A percentile compares a stretch with the other conserved stretches of the same genome.
phyloP scores from a whole-genome alignment of 2,329 filamentous ascomycete genomes.

The Colletotrichum nymphaeae region DNA sequence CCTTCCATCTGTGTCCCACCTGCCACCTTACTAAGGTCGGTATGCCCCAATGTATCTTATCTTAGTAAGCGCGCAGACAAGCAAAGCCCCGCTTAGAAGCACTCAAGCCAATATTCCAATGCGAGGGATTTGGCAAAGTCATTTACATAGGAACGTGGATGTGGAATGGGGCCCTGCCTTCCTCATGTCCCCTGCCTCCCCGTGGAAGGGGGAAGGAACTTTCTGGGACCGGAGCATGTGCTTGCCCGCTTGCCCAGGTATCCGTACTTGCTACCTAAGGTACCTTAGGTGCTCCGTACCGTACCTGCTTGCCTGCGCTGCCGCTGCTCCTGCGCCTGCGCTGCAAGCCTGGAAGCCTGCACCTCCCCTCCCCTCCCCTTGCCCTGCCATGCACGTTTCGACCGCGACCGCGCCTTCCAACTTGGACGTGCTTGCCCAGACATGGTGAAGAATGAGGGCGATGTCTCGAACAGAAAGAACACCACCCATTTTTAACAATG shows the following conservation, averaged over 20 bases:
- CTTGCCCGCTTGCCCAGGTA: neutral
- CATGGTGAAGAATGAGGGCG: conserved; percentile 18
- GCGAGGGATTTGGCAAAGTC: conserved; percentile 7
- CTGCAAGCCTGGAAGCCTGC: neutral
- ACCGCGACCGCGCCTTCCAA: neutral
- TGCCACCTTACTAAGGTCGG: neutral
- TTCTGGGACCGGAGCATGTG: conserved; percentile 17
- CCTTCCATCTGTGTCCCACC: neutral
- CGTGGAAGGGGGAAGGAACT: conserved; percentile 15
- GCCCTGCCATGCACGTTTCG: conserved; percentile 17
- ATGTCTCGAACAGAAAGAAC: neutral
- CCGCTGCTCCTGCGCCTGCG: neutral
- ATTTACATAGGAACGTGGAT: neutral
- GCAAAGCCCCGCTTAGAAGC: conserved; percentile 1
- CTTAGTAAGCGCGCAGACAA: conserved; percentile 14
- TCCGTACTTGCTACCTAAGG: neutral
- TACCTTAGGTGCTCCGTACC: neutral
- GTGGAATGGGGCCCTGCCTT: neutral
- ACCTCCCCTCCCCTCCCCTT: neutral
- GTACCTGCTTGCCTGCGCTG: neutral
- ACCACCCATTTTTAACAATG: neutral
- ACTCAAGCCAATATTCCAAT: neutral
- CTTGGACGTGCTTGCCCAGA: neutral
- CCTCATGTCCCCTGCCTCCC: conserved; percentile 18
- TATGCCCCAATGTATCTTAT: neutral